Evolutionary conservation across 2,329 filamentous ascomycete genomes (phyloP).

Genomic region (Calycina herbarum): DNA sequence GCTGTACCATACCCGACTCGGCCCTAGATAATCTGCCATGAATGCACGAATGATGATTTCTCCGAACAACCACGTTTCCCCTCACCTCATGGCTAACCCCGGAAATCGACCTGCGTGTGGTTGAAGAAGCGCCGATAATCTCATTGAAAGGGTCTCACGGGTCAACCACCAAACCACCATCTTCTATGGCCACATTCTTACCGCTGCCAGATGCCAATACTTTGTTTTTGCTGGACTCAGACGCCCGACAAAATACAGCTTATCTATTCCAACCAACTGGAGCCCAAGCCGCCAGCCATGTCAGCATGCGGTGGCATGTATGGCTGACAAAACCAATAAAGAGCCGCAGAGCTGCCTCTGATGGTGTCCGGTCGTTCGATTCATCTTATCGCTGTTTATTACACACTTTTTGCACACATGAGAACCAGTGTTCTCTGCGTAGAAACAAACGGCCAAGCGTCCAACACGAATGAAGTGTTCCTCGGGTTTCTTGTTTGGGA

Average conservation of each 20-base stretch:
- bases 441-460: neutral
- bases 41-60: neutral
- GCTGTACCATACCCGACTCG: neutral
- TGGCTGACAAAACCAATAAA: slow-evolving; percentile 2
- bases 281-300: neutral
- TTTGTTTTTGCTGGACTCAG: neutral
- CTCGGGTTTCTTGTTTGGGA: neutral
- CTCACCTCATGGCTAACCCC: neutral
- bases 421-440: neutral
- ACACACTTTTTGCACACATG: neutral
- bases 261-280: neutral
- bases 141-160: neutral
- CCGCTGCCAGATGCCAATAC: neutral
- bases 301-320: neutral
- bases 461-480: neutral
- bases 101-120: neutral
- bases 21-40: neutral
- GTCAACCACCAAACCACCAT: neutral
- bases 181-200: neutral
- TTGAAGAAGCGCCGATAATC: slow-evolving; percentile 3
- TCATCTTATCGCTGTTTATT: neutral
- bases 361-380: neutral
- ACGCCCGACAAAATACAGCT: neutral
- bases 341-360: neutral
- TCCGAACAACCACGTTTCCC: slow-evolving; percentile 3